A percentile compares a stretch with the other conserved stretches of the same genome.
Conservation (phyloP, 108 stramenopile species). For the Ochromonas danica region DNA sequence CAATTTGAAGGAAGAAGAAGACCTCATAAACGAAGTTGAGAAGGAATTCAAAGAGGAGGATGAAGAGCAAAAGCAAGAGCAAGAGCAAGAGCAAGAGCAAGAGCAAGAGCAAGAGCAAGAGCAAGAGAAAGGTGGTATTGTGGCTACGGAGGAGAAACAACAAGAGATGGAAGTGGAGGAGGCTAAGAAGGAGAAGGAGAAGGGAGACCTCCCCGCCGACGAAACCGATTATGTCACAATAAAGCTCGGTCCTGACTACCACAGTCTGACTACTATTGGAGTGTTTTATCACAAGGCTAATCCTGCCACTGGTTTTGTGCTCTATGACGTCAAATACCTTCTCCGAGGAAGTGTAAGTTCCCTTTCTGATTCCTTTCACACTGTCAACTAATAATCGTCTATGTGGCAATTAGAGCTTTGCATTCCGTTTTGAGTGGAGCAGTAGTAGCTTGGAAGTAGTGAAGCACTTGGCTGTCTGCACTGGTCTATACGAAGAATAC, state of each 20-base stretch:
- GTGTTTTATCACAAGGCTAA: neutral
- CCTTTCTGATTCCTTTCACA: too few species aligned
- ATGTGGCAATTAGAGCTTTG: too few species aligned
- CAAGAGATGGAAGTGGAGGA: neutral
- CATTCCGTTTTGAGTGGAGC: slow-evolving; percentile 21
- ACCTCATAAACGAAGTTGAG: too few species aligned
- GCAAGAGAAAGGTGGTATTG: too few species aligned
- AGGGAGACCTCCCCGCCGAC: neutral
- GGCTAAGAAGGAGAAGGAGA: neutral
- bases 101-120: too few species aligned
- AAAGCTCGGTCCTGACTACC: neutral
- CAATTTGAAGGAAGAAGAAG: too few species aligned
- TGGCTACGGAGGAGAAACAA: too few species aligned
- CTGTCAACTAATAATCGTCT: too few species aligned
- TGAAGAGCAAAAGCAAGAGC: too few species aligned
- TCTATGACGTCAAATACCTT: slow-evolving; percentile 31
- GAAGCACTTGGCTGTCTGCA: slow-evolving; percentile 19
- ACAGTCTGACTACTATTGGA: neutral
- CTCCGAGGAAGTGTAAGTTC: slow-evolving; percentile 24
- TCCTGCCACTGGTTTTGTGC: slow-evolving; percentile 10
- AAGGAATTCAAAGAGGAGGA: too few species aligned
- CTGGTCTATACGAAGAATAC: slow-evolving; percentile 28
- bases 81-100: too few species aligned
- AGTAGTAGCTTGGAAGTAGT: neutral
- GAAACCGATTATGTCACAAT: neutral